These are phyloP conservation scores for Kwoniella sp. DNA, from an alignment of 768 basidiomycete species.

Conservation along the genomic window DNA sequence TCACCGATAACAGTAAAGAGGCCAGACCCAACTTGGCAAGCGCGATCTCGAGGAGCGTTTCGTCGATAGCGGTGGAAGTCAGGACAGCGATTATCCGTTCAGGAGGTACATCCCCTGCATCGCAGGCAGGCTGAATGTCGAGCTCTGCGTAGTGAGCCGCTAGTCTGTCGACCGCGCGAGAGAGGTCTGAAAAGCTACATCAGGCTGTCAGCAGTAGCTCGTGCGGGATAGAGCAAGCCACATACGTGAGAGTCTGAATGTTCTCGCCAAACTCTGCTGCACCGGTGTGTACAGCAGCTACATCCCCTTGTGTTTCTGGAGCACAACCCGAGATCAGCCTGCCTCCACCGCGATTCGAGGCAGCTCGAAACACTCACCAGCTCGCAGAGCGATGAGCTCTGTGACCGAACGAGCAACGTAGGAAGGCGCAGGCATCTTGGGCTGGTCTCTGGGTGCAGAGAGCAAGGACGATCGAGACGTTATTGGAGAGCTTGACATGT, in stretches of 20 bases:
- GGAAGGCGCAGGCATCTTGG: slow-evolving; percentile 38
- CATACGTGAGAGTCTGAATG: slow-evolving; percentile 41
- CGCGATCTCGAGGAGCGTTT: slow-evolving; percentile 53
- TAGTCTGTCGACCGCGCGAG: slow-evolving; percentile 34
- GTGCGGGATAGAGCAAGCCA: not conserved
- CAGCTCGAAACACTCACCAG: slow-evolving; percentile 21
- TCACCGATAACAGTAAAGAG: slow-evolving; percentile 53
- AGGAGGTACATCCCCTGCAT: slow-evolving; percentile 44
- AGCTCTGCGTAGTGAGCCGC: slow-evolving; percentile 35
- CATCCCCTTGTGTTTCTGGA: slow-evolving; percentile 34
- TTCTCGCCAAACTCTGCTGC: slow-evolving; percentile 47
- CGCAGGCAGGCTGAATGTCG: slow-evolving; percentile 30
- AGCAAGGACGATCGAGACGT: no score
- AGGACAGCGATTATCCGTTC: slow-evolving; percentile 51
- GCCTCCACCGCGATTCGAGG: not conserved
- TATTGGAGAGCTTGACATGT: not conserved
- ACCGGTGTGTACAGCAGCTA: slow-evolving; percentile 42
- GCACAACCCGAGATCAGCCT: not conserved
- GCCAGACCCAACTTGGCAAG: slow-evolving; percentile 53
- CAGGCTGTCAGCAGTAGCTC: not conserved
- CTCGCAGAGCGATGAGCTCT: slow-evolving; percentile 37
- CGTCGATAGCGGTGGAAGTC: slow-evolving; percentile 52
- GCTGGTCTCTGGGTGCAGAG: no score
- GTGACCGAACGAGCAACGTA: slow-evolving; percentile 38
- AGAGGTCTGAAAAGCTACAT: slow-evolving; percentile 25